phyloP scores from a whole-genome alignment of 1,284 basidiomycete species.

The Termitomyces sp. region DNA sequence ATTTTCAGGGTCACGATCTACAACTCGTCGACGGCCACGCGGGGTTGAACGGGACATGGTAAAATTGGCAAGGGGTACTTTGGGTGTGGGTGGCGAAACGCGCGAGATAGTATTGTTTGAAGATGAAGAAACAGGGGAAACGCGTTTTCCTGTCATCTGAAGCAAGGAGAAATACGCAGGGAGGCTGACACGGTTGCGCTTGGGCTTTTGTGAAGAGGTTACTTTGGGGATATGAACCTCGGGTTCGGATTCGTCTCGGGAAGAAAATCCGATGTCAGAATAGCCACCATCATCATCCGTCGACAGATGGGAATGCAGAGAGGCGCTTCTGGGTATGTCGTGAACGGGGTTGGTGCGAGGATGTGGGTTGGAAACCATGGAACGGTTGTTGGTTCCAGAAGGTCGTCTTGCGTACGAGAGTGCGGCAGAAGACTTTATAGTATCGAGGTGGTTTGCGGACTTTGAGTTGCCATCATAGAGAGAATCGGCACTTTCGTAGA shows the following conservation, averaged over 20 bases:
- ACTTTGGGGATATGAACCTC: constrained; percentile 22
- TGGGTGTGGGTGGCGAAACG: constrained; percentile 56
- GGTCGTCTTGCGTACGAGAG: constrained; percentile 67
- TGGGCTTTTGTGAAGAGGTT: constrained; percentile 39
- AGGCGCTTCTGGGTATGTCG: constrained; percentile 42
- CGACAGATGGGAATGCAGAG: constrained; percentile 33
- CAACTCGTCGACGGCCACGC: constrained; percentile 45
- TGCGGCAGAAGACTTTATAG: constrained; percentile 27
- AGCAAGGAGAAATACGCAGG: constrained; percentile 74
- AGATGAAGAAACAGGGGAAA: constrained; percentile 42
- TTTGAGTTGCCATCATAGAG: constrained; percentile 35
- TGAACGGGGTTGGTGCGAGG: constrained; percentile 47
- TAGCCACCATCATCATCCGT: constrained; percentile 43
- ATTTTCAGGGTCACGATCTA: constrained; percentile 29
- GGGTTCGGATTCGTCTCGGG: constrained; percentile 34
- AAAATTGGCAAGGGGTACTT: constrained; percentile 31
- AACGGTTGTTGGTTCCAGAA: constrained; percentile 63
- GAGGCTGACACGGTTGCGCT: constrained; percentile 65
- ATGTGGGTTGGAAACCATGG: constrained; percentile 54
- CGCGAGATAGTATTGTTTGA: constrained; percentile 46
- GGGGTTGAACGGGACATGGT: constrained; percentile 34
- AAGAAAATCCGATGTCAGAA: constrained; percentile 36
- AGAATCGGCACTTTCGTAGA: constrained; percentile 30
- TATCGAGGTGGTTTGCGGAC: constrained; percentile 31
- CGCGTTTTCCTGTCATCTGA: constrained; percentile 38